A percentile compares a stretch with the other conserved stretches of the same genome.
Conservation (phyloP, 805 yeast species). For the Phaffomyces opuntiae region DNA sequence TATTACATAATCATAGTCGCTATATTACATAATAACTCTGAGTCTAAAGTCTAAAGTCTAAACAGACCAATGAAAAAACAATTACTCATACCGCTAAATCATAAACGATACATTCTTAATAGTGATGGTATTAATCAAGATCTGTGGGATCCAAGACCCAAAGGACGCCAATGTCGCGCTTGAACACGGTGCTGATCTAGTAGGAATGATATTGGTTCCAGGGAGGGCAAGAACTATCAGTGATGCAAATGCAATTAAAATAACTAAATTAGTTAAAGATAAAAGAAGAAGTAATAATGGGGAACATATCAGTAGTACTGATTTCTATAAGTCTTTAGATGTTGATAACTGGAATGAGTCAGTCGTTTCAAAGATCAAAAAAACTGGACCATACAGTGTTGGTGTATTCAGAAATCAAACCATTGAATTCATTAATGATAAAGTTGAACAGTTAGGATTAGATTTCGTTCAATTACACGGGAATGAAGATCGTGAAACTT, state of each 20-base stretch:
- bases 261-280: no score
- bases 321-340: neutral
- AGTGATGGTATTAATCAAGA: slow-evolving; percentile 50
- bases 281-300: slow-evolving; percentile 28
- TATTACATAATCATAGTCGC: no score
- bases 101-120: no score
- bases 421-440: slow-evolving; percentile 46
- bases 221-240: slow-evolving; percentile 65
- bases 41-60: no score
- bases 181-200: slow-evolving; percentile 60
- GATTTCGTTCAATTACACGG: slow-evolving; percentile 93
- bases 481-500: slow-evolving; percentile 46
- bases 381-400: slow-evolving; percentile 61
- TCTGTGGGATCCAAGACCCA: slow-evolving; percentile 70
- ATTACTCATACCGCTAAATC: no score
- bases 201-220: slow-evolving; percentile 89
- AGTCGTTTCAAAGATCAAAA: slow-evolving; percentile 15
- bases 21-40: no score
- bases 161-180: slow-evolving; percentile 72
- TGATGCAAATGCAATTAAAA: slow-evolving; percentile 31
- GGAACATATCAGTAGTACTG: neutral
- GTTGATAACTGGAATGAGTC: slow-evolving; percentile 3
- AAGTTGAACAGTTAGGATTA: slow-evolving; percentile 36
- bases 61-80: no score
- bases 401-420: slow-evolving; percentile 90